These are phyloP conservation scores for Populus alba DNA, from an alignment of 345 rosid genomes.

Conservation along the genomic window DNA sequence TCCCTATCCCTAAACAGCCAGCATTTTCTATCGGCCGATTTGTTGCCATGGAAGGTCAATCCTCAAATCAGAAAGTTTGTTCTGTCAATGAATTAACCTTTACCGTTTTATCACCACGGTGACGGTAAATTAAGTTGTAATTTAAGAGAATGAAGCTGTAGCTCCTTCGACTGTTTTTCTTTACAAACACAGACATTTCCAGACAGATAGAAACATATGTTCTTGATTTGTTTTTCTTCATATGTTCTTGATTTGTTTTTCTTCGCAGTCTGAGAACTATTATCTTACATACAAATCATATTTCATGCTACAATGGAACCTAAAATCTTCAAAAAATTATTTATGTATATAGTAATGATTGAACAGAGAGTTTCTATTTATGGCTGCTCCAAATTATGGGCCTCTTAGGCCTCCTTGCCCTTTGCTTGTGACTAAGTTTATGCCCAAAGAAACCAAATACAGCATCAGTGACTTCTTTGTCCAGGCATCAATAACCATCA, in stretches of 20 bases:
- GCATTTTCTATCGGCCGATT: neutral
- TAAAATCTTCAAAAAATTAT: no score
- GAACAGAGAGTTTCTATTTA: conserved; percentile 16
- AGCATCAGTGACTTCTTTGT: no score
- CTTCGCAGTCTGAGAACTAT: conserved; percentile 5
- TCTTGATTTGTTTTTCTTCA: no score
- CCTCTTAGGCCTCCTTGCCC: conserved; percentile 13
- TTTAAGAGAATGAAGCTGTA: no score
- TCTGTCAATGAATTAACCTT: neutral
- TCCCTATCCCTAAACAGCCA: neutral
- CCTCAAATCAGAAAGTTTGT: neutral
- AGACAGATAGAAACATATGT: no score
- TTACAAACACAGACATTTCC: no score
- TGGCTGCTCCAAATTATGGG: conserved; percentile 38
- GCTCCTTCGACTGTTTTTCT: no score
- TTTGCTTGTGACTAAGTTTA: conserved; percentile 34
- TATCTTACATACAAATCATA: neutral
- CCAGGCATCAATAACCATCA: no score
- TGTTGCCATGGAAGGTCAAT: neutral
- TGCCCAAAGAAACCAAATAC: conserved; percentile 34
- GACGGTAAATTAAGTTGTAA: neutral
- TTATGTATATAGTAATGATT: conserved; percentile 9
- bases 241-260: no score
- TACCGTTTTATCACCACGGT: conserved; percentile 10
- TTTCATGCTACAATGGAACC: no score